Conservation (phyloP, 2,329 filamentous ascomycete genomes). For the Macrophomina phaseolina region DNA sequence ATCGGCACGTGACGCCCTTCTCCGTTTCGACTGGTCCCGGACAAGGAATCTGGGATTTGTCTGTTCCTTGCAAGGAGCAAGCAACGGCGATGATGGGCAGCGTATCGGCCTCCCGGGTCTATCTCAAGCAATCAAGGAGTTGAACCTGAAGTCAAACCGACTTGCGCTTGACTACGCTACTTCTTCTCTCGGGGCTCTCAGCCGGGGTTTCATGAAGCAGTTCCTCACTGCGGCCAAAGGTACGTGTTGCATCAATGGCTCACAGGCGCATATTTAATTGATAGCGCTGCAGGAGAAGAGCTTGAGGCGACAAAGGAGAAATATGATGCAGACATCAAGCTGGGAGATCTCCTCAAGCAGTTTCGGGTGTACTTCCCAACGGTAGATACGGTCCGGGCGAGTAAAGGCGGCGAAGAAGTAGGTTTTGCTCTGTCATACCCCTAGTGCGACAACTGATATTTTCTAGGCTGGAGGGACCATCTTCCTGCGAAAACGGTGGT, state of each 20-base stretch:
- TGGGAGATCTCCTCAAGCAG: constrained; percentile 42
- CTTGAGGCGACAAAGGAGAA: constrained; percentile 21
- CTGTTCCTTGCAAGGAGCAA: constrained; percentile 74
- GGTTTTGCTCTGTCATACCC: not conserved
- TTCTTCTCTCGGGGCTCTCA: constrained; percentile 82
- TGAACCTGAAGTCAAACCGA: constrained; percentile 40
- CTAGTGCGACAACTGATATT: not conserved
- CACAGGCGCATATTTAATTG: not conserved
- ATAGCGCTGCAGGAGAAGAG: constrained; percentile 2
- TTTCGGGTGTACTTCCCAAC: constrained; percentile 85
- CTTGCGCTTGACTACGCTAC: constrained; percentile 77
- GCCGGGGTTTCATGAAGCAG: constrained; percentile 66
- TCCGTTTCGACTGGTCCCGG: constrained; percentile 79
- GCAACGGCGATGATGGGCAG: constrained; percentile 44
- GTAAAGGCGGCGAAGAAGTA: constrained; percentile 35
- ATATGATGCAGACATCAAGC: constrained; percentile 44
- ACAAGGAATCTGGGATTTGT: constrained; percentile 79
- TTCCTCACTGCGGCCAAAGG: constrained; percentile 61
- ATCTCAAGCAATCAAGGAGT: constrained; percentile 62
- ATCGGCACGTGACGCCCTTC: constrained; percentile 69
- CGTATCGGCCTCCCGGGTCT: constrained; percentile 77
- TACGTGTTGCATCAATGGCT: not conserved
- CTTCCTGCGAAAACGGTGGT: constrained; percentile 77
- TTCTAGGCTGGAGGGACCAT: constrained; percentile 72
- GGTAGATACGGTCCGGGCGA: constrained; percentile 59